phyloP scores from a whole-genome alignment of 371 early-diverging fungal species.

The Mucor velutinosus region DNA sequence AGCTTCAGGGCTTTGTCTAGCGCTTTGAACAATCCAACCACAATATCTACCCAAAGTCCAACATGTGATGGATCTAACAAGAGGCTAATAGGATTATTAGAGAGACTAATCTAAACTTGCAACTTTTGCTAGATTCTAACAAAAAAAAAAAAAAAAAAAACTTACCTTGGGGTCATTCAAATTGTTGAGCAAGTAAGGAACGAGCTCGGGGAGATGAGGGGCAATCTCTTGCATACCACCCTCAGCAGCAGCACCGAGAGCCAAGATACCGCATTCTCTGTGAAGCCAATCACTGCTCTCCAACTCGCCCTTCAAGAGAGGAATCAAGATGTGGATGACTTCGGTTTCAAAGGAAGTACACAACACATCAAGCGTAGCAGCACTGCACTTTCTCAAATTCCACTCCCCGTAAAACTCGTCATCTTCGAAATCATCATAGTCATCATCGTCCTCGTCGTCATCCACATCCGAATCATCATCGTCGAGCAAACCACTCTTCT shows the following conservation, averaged over 20 bases:
- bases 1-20: slow-evolving; percentile 60
- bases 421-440: slow-evolving; percentile 83
- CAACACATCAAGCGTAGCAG: slow-evolving; percentile 94
- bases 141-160: not conserved
- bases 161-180: slow-evolving; percentile 79
- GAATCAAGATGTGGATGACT: slow-evolving; percentile 80
- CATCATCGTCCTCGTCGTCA: slow-evolving; percentile 86
- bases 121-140: not conserved
- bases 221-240: slow-evolving; percentile 87
- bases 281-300: slow-evolving; percentile 85
- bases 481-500: slow-evolving; percentile 18
- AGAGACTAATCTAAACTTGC: not conserved
- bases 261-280: slow-evolving; percentile 93
- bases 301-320: slow-evolving; percentile 82
- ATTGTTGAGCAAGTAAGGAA: slow-evolving; percentile 82
- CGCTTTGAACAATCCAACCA: slow-evolving; percentile 66
- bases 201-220: slow-evolving; percentile 83
- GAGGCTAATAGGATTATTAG: slow-evolving; percentile 55
- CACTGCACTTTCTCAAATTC: slow-evolving; percentile 97
- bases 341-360: slow-evolving; percentile 84
- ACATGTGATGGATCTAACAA: slow-evolving; percentile 96
- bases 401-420: slow-evolving; percentile 91
- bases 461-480: slow-evolving; percentile 52
- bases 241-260: slow-evolving; percentile 96
- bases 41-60: slow-evolving; percentile 96